Conservation (phyloP, 2,329 filamentous ascomycete species). For the Colletotrichum costaricense region DNA sequence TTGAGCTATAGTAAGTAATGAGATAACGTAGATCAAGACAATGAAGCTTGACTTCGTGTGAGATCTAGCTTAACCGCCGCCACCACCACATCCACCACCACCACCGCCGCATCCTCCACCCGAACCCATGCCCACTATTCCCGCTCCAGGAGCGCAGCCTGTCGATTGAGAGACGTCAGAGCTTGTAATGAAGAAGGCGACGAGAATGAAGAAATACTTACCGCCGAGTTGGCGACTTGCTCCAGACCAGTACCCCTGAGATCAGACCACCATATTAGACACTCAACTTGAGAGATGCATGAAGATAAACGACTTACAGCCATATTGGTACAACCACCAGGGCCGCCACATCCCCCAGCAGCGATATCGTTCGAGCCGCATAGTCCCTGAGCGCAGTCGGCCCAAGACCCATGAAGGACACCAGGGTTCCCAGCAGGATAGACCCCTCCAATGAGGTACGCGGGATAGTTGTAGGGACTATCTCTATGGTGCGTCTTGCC, state of each 20-base stretch:
- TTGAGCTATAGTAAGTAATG: not conserved
- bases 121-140: not conserved
- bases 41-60: too few relatives aligned
- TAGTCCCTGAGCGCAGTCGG: slow-evolving; percentile 37
- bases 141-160: not conserved
- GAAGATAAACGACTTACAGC: slow-evolving; percentile 1
- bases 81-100: slow-evolving; percentile 14
- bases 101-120: slow-evolving; percentile 2
- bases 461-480: slow-evolving; percentile 56
- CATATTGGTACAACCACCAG: slow-evolving; percentile 43
- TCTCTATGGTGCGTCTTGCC: slow-evolving; percentile 63
- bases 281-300: not conserved
- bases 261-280: not conserved
- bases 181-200: not conserved
- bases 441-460: slow-evolving; percentile 55
- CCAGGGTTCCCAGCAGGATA: slow-evolving; percentile 60
- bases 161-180: not conserved
- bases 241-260: slow-evolving; percentile 15
- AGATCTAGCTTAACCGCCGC: not conserved
- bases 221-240: not conserved
- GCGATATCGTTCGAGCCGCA: slow-evolving; percentile 47
- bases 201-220: not conserved
- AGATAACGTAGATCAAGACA: not conserved
- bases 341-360: slow-evolving; percentile 56
- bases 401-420: slow-evolving; percentile 45